Conservation (phyloP, 139 green algal genomes). For the Picochlorum sp. region DNA sequence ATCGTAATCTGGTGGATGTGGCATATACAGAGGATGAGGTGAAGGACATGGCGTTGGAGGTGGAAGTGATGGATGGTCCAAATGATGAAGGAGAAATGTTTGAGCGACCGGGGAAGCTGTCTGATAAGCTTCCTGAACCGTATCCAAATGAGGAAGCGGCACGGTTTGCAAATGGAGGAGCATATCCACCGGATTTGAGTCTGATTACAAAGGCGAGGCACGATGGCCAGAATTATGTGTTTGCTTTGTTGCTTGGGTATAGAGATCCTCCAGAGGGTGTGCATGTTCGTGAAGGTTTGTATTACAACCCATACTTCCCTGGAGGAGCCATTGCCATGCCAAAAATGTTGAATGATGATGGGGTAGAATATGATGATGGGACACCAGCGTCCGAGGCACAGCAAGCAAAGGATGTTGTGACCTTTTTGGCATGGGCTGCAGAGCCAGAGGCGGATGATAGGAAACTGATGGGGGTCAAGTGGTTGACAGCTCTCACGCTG, state of each 20-base stretch:
- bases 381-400: constrained; percentile 88
- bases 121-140: constrained; percentile 78
- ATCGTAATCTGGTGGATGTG: constrained; percentile 91
- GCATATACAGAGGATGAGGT: constrained; percentile 96
- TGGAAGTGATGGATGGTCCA: constrained; percentile 86
- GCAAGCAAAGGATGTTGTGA: constrained; percentile 90
- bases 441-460: constrained; percentile 90
- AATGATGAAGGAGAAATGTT: constrained; percentile 99
- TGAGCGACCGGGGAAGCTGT: constrained; percentile 76
- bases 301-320: constrained; percentile 99
- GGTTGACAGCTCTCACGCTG: constrained; percentile 72
- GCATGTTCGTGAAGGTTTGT: constrained; percentile 87
- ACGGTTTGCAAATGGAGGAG: constrained; percentile 92
- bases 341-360: constrained; percentile 95
- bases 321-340: constrained; percentile 99
- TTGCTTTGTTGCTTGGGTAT: constrained; percentile 94
- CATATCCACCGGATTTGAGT: constrained; percentile 96
- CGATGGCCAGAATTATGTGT: constrained; percentile 97
- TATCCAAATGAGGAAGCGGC: constrained; percentile 91
- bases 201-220: constrained; percentile 96
- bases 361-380: constrained; percentile 97
- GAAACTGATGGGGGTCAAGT: constrained; percentile 98
- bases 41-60: constrained; percentile 86
- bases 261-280: constrained; percentile 92
- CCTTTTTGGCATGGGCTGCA: constrained; percentile 87